Percentiles rank a stretch among this genome's conserved stretches.
Evolutionary conservation across 176 grass and related monocot genomes (phyloP).

Genomic region (Paspalum vaginatum): DNA sequence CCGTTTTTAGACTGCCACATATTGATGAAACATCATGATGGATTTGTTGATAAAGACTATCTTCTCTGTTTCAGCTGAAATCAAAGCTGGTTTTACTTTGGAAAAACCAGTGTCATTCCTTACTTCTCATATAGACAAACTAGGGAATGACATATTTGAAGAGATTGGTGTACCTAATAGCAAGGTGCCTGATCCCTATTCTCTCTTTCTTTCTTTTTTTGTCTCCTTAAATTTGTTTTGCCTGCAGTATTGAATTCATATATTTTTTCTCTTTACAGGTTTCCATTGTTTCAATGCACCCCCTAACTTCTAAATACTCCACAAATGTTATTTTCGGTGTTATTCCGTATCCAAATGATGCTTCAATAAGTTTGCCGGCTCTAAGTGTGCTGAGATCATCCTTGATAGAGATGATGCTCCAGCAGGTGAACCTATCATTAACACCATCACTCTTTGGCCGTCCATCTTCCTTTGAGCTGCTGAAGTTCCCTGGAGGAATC

Average conservation of each 20-base stretch:
- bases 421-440: slow-evolving; percentile 70
- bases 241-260: slow-evolving; percentile 21
- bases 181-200: slow-evolving; percentile 47
- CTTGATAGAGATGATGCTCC: slow-evolving; percentile 67
- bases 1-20: background rate
- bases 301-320: slow-evolving; percentile 57
- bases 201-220: background rate
- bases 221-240: background rate
- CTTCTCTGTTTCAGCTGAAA: slow-evolving; percentile 63
- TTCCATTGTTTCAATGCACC: slow-evolving; percentile 65
- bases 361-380: slow-evolving; percentile 69
- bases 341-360: slow-evolving; percentile 70
- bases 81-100: slow-evolving; percentile 67
- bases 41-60: slow-evolving; percentile 1
- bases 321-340: slow-evolving; percentile 73
- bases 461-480: slow-evolving; percentile 63
- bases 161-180: slow-evolving; percentile 81
- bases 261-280: slow-evolving; percentile 54
- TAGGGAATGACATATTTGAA: slow-evolving; percentile 78
- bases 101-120: slow-evolving; percentile 64
- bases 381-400: slow-evolving; percentile 78
- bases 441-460: slow-evolving; percentile 66
- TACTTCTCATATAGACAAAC: slow-evolving; percentile 49
- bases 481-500: slow-evolving; percentile 73
- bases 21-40: slow-evolving; percentile 25